These are phyloP conservation scores for Castanea mollissima DNA, from an alignment of 306 rosid genomes.

Conservation along the genomic window DNA sequence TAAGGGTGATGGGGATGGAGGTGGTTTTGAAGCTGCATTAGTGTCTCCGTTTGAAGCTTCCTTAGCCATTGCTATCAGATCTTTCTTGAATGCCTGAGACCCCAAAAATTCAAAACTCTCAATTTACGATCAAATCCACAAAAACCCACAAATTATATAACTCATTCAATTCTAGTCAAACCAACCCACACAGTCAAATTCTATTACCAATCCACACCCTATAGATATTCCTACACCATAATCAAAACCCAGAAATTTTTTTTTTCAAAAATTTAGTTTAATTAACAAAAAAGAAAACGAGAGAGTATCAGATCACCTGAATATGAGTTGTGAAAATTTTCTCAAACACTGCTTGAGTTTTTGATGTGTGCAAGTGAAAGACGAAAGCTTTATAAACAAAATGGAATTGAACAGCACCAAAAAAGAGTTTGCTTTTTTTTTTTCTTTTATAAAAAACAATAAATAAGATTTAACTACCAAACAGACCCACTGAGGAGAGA, in stretches of 20 bases:
- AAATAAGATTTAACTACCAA: conserved; percentile 18
- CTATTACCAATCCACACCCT: background rate
- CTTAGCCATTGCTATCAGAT: conserved; percentile 39
- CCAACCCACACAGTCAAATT: background rate
- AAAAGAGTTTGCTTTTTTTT: too few species aligned
- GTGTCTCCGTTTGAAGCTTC: conserved; percentile 48
- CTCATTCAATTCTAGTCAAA: background rate
- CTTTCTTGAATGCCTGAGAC: conserved; percentile 25
- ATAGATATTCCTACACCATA: background rate
- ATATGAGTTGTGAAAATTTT: background rate
- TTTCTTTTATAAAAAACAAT: too few species aligned
- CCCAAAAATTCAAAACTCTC: conserved; percentile 15
- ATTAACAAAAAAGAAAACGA: background rate
- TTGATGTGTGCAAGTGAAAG: conserved; percentile 6
- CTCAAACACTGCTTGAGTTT: background rate
- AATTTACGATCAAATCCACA: background rate
- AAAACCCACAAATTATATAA: background rate
- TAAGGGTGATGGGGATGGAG: conserved; percentile 56
- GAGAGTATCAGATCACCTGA: conserved; percentile 16
- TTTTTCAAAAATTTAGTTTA: too few species aligned
- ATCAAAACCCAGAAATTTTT: background rate
- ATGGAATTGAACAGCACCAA: background rate
- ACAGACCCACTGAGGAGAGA: conserved; percentile 31
- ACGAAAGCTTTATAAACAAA: conserved; percentile 15
- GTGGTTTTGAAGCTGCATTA: conserved; percentile 38